phyloP scores from a whole-genome alignment of 306 rosid genomes.

The Citrullus amarus region DNA sequence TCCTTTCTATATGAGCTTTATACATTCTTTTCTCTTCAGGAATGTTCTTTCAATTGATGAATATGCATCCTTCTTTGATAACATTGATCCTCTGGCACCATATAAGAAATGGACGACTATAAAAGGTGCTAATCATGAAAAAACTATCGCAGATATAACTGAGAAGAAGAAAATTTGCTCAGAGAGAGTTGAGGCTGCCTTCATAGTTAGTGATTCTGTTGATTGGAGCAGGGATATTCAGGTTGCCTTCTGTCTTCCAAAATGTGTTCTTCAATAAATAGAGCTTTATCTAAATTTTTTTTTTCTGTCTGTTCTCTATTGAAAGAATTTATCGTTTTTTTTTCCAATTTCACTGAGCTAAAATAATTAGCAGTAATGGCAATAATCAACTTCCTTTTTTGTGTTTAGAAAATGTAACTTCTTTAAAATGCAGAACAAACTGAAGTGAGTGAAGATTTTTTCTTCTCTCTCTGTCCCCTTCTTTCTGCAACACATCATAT shows the following conservation, averaged over 20 bases:
- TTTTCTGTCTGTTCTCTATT: not conserved
- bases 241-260: slow-evolving; percentile 21
- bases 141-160: slow-evolving; percentile 14
- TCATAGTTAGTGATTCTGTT: slow-evolving; percentile 77
- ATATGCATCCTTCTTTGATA: slow-evolving; percentile 61
- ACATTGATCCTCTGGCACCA: slow-evolving; percentile 76
- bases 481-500: not conserved
- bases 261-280: not conserved
- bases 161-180: slow-evolving; percentile 31
- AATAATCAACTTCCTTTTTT: not conserved
- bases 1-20: not conserved
- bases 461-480: not conserved
- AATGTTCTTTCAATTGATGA: slow-evolving; percentile 76
- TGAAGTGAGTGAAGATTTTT: not conserved
- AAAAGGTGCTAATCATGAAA: slow-evolving; percentile 18
- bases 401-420: not conserved
- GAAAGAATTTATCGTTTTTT: not conserved
- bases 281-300: not conserved
- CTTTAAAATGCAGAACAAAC: not conserved
- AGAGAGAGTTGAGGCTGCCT: slow-evolving; percentile 68
- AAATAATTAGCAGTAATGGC: not conserved
- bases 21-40: slow-evolving; percentile 25
- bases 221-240: slow-evolving; percentile 98
- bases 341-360: not conserved
- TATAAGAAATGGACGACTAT: slow-evolving; percentile 65